Evolutionary conservation across 805 yeast genomes (phyloP).

Genomic region (Ogataea nonfermentans): DNA sequence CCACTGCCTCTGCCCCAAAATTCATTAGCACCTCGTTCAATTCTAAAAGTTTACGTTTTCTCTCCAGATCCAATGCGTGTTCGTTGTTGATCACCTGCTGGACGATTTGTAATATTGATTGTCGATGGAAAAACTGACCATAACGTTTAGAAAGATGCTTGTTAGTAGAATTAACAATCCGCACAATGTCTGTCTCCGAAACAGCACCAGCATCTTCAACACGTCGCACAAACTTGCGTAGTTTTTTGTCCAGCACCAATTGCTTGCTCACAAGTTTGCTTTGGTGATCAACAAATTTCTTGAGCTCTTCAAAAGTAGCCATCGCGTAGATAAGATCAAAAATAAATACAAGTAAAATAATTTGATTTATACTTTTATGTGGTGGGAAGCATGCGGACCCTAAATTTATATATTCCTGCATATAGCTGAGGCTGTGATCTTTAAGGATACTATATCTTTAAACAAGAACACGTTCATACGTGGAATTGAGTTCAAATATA

Average conservation of each 20-base stretch:
- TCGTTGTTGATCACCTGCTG: constrained; percentile 32
- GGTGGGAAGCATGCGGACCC: too few species aligned
- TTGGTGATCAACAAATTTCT: constrained; percentile 26
- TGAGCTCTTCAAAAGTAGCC: constrained; percentile 27
- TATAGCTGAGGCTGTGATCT: too few species aligned
- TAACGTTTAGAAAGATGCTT: constrained; percentile 17
- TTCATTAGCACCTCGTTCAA: constrained; percentile 30
- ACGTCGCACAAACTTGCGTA: constrained; percentile 12
- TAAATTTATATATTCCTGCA: too few species aligned
- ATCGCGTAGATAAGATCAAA: constrained; percentile 7
- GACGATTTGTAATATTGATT: constrained; percentile 30
- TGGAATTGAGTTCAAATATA: too few species aligned
- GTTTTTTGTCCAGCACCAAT: constrained; percentile 15
- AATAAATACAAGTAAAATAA: background rate
- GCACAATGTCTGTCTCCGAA: constrained; percentile 13
- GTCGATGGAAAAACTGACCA: constrained; percentile 29
- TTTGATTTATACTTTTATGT: background rate
- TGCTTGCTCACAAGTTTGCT: constrained; percentile 21
- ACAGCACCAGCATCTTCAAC: constrained; percentile 6
- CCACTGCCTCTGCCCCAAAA: constrained; percentile 21
- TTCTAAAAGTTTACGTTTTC: constrained; percentile 24
- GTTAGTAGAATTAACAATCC: constrained; percentile 15
- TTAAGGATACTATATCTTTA: too few species aligned
- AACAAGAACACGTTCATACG: too few species aligned
- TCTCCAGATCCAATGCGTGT: constrained; percentile 10